Conservation (phyloP, 169 alveolate genomes). For the Theileria equi region DNA sequence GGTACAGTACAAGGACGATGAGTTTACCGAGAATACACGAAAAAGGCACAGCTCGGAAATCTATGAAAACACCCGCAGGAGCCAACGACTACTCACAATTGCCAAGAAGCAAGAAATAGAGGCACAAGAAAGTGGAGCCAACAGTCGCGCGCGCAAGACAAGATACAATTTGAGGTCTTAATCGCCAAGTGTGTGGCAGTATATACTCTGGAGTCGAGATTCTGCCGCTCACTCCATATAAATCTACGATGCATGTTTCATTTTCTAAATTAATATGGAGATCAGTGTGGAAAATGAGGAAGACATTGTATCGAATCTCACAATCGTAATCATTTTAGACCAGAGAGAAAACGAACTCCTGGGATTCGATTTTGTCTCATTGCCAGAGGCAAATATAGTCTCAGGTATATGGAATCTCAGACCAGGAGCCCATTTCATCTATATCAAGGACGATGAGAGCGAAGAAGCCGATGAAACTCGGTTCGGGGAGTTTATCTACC, state of each 20-base stretch:
- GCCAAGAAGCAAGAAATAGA: background rate
- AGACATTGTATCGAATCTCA: background rate
- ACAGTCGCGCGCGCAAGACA: slow-evolving; percentile 12
- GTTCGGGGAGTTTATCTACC: slow-evolving; percentile 41
- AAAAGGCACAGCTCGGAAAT: background rate
- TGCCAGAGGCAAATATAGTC: slow-evolving; percentile 37
- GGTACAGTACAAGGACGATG: background rate
- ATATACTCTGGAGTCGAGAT: background rate
- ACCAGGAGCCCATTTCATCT: slow-evolving; percentile 59
- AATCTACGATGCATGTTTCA: background rate
- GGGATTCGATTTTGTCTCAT: slow-evolving; percentile 51
- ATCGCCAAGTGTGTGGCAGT: too few species aligned
- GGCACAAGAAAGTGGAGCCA: background rate
- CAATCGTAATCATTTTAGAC: slow-evolving; percentile 45
- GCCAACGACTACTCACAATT: background rate
- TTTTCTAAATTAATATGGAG: slow-evolving; percentile 10
- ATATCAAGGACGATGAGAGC: slow-evolving; percentile 13
- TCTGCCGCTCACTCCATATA: background rate
- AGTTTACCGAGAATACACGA: slow-evolving; percentile 1
- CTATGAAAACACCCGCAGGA: background rate
- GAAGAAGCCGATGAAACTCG: slow-evolving; percentile 29
- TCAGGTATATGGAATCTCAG: slow-evolving; percentile 40
- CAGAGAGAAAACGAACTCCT: slow-evolving; percentile 48
- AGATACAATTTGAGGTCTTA: slow-evolving; percentile 16
- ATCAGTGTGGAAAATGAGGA: background rate